Conservation (phyloP, 805 yeast species). For the Saccharomycopsis schoenii region DNA sequence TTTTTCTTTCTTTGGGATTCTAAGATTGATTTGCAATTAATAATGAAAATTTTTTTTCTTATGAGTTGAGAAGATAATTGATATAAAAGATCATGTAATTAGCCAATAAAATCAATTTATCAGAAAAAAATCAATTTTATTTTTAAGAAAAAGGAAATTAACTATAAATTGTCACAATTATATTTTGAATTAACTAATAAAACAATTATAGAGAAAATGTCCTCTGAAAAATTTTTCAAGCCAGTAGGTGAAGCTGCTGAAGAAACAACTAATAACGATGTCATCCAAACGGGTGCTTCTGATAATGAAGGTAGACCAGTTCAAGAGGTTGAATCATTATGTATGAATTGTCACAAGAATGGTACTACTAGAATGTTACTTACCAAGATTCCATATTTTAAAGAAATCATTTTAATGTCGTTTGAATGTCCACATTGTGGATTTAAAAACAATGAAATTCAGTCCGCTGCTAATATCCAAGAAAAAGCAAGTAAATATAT, state of each 20-base stretch:
- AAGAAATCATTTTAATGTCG: conserved; percentile 88
- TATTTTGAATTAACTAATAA: background rate
- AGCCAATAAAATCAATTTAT: background rate
- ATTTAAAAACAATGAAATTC: conserved; percentile 82
- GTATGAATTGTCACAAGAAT: conserved; percentile 88
- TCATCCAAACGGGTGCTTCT: conserved; percentile 62
- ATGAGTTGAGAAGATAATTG: background rate
- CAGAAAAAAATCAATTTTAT: background rate
- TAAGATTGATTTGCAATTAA: background rate
- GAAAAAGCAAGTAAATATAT: conserved; percentile 75
- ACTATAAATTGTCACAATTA: background rate
- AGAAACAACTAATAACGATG: conserved; percentile 26
- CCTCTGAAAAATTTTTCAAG: conserved; percentile 35
- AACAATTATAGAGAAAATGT: conserved; percentile 16
- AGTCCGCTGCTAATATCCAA: conserved; percentile 89
- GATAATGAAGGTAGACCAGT: conserved; percentile 91
- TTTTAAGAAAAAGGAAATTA: background rate
- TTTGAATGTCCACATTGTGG: conserved; percentile 95
- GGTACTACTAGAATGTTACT: conserved; percentile 79
- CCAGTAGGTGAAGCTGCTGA: conserved; percentile 55
- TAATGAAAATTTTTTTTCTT: background rate
- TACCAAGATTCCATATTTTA: conserved; percentile 84
- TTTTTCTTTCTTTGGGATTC: background rate
- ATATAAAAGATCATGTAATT: background rate
- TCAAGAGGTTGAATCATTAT: conserved; percentile 87